Percentiles rank a stretch among this genome's conserved stretches.
Evolutionary conservation across 257 asterid genomes (phyloP).

Genomic region (Cynanchum wilfordii): DNA sequence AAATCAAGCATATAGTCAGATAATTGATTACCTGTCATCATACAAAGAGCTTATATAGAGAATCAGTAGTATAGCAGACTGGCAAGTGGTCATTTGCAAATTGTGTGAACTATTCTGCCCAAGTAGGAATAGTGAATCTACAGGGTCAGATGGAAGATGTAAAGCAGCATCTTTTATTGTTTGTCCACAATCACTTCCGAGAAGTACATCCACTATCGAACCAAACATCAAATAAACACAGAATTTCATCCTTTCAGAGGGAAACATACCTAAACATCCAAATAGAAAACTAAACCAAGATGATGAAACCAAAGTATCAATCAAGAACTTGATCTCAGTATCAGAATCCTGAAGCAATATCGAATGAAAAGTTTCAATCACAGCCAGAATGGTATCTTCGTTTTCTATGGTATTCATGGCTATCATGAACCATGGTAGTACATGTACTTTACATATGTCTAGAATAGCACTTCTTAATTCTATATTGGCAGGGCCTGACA

Average conservation of each 20-base stretch:
- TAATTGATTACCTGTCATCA: conserved; percentile 61
- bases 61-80: conserved; percentile 66
- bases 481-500: conserved; percentile 25
- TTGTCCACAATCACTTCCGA: conserved; percentile 63
- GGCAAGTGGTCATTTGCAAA: conserved; percentile 53
- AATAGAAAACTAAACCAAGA: conserved; percentile 82
- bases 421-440: conserved; percentile 76
- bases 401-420: conserved; percentile 54
- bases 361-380: conserved; percentile 65
- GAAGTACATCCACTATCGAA: conserved; percentile 54
- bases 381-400: conserved; percentile 65
- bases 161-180: conserved; percentile 59
- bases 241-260: conserved; percentile 60
- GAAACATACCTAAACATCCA: conserved; percentile 88
- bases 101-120: conserved; percentile 71
- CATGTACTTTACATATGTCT: conserved; percentile 43
- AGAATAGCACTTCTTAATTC: conserved; percentile 44
- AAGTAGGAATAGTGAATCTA: conserved; percentile 77
- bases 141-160: conserved; percentile 82
- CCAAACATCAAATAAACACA: conserved; percentile 62
- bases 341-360: conserved; percentile 52
- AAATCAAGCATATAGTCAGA: conserved; percentile 3
- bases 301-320: conserved; percentile 52
- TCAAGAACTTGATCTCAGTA: conserved; percentile 42
- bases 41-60: conserved; percentile 68